phyloP scores from a whole-genome alignment of 148 eudicot genomes.

The Vaccinium corymbosum region DNA sequence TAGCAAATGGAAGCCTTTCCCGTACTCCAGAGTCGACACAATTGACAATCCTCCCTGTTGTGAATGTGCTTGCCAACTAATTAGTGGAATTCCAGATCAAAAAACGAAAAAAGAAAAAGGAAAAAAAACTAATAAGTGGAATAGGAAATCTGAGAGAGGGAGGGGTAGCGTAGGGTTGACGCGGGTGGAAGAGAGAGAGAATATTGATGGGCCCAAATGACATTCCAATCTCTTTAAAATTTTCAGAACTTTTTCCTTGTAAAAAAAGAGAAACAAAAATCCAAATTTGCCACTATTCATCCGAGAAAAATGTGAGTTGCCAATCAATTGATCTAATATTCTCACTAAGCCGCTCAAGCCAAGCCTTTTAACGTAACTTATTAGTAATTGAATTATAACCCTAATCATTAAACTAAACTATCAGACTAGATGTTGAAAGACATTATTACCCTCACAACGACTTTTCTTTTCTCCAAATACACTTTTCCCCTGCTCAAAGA shows the following conservation, averaged over 20 bases:
- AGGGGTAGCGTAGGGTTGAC: slow-evolving; percentile 4
- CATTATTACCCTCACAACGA: too few relatives aligned
- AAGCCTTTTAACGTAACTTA: background rate
- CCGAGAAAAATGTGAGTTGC: background rate
- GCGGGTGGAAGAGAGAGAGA: background rate
- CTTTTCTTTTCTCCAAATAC: too few relatives aligned
- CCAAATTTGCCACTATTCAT: background rate
- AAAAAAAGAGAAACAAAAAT: background rate
- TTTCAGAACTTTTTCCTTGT: background rate
- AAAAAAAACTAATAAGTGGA: background rate
- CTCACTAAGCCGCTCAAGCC: slow-evolving; percentile 1
- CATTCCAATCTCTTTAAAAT: background rate
- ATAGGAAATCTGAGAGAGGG: background rate
- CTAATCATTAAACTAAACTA: too few relatives aligned
- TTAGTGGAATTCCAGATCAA: background rate
- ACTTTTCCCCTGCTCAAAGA: too few relatives aligned
- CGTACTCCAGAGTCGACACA: background rate
- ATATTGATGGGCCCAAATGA: slow-evolving; percentile 5
- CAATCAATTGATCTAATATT: background rate
- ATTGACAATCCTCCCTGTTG: background rate
- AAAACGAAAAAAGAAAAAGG: too few relatives aligned
- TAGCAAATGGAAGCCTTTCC: background rate
- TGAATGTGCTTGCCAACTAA: slow-evolving; percentile 3
- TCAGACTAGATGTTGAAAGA: too few relatives aligned
- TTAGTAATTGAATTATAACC: too few relatives aligned